Percentiles rank a stretch among this genome's conserved stretches.
Evolutionary conservation across 345 rosid species (phyloP).

Genomic region (Clarkia xantiana): DNA sequence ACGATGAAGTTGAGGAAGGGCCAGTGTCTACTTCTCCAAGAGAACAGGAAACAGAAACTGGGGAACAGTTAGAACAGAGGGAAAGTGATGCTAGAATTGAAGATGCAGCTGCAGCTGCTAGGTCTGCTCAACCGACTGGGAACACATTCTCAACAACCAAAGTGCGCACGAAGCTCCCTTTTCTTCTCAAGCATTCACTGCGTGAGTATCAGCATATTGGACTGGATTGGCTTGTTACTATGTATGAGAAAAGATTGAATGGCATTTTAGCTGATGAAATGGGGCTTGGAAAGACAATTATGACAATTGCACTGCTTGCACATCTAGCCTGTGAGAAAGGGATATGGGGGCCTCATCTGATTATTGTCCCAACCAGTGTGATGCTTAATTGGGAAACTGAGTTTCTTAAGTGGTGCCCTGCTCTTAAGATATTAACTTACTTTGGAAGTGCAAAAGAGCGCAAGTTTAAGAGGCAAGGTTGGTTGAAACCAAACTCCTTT

Average conservation of each 20-base stretch:
- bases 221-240: constrained; percentile 97
- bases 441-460: constrained; percentile 99
- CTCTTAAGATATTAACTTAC: constrained; percentile 95
- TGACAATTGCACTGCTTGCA: constrained; percentile 98
- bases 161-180: constrained; percentile 93
- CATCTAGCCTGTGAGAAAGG: constrained; percentile 98
- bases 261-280: constrained; percentile 99
- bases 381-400: constrained; percentile 99
- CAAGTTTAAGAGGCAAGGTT: constrained; percentile 93
- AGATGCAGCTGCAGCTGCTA: constrained; percentile 98
- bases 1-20: constrained; percentile 23
- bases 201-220: constrained; percentile 99
- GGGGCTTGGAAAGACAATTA: constrained; percentile 99
- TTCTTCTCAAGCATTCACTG: constrained; percentile 89
- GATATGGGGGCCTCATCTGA: constrained; percentile 99
- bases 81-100: constrained; percentile 61
- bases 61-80: constrained; percentile 22
- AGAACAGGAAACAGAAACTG: constrained; percentile 23
- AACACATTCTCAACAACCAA: constrained; percentile 87
- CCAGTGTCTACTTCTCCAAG: constrained; percentile 18
- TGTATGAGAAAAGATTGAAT: constrained; percentile 95
- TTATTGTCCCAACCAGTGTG: constrained; percentile 99
- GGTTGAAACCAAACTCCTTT: constrained; percentile 92
- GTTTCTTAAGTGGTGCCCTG: constrained; percentile 99
- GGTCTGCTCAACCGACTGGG: constrained; percentile 99